Conservation (phyloP, 768 basidiomycete genomes). For the Tricholoma saponaceum region DNA sequence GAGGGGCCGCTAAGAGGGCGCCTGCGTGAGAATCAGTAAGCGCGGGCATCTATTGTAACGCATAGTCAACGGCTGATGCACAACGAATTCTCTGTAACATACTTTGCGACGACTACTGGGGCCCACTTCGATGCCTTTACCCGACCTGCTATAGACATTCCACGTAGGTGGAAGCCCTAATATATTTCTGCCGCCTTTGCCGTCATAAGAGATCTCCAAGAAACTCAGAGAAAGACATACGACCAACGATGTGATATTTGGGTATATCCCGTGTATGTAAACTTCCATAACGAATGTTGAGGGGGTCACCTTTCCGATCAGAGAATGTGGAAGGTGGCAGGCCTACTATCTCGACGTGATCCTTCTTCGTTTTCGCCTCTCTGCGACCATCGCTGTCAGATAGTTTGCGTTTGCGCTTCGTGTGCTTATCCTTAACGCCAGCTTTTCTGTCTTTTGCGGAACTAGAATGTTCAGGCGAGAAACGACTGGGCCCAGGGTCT, state of each 20-base stretch:
- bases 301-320: slow-evolving; percentile 61
- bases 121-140: slow-evolving; percentile 58
- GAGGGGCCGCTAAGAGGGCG: slow-evolving; percentile 48
- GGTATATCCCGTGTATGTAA: slow-evolving; percentile 61
- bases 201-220: slow-evolving; percentile 44
- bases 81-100: slow-evolving; percentile 5
- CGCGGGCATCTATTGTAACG: slow-evolving; percentile 34
- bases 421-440: slow-evolving; percentile 21
- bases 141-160: slow-evolving; percentile 34
- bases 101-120: slow-evolving; percentile 41
- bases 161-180: slow-evolving; percentile 56
- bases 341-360: not conserved
- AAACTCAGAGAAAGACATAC: slow-evolving; percentile 36
- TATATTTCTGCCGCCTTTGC: slow-evolving; percentile 55
- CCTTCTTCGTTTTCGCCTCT: slow-evolving; percentile 12
- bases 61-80: not conserved
- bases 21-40: slow-evolving; percentile 57
- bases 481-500: slow-evolving; percentile 34
- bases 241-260: slow-evolving; percentile 54
- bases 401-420: slow-evolving; percentile 23
- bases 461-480: slow-evolving; percentile 18
- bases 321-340: slow-evolving; percentile 36
- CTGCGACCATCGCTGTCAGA: slow-evolving; percentile 22
- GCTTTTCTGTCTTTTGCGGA: slow-evolving; percentile 6
- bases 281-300: slow-evolving; percentile 67